A percentile compares a stretch with the other conserved stretches of the same genome.
These are phyloP conservation scores for Pelargonium cotyledonis DNA, from an alignment of 441 rosid species.

Conservation along the genomic window DNA sequence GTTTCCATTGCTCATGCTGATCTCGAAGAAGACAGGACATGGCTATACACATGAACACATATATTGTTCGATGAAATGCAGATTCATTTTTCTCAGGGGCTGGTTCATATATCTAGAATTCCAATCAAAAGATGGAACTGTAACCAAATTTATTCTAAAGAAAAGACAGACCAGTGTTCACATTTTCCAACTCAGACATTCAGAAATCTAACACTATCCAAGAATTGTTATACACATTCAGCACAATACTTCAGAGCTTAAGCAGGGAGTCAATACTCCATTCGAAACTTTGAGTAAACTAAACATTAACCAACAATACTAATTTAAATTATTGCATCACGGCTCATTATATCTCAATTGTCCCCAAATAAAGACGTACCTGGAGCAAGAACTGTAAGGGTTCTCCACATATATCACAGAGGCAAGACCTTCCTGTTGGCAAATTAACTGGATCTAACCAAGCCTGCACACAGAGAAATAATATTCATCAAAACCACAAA, in stretches of 20 bases:
- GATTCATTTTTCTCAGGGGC: slow-evolving; percentile 45
- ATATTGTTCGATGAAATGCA: slow-evolving; percentile 68
- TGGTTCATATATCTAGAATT: slow-evolving; percentile 70
- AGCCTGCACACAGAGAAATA: slow-evolving; percentile 36
- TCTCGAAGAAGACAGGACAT: slow-evolving; percentile 82
- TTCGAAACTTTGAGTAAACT: too few species aligned
- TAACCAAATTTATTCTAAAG: too few species aligned
- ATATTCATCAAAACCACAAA: not conserved
- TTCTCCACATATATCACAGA: slow-evolving; percentile 68
- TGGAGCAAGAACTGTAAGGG: slow-evolving; percentile 78
- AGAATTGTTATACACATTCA: too few species aligned
- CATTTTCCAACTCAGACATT: too few species aligned
- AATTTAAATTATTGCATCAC: too few species aligned
- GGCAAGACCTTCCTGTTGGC: slow-evolving; percentile 52
- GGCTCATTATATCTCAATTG: too few species aligned
- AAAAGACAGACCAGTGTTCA: too few species aligned
- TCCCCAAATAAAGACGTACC: slow-evolving; percentile 25
- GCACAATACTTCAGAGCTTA: too few species aligned
- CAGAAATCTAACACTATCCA: too few species aligned
- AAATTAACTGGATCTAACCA: slow-evolving; percentile 83
- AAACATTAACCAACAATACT: too few species aligned
- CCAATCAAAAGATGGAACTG: slow-evolving; percentile 5
- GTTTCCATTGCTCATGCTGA: slow-evolving; percentile 91
- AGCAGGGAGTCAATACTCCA: too few species aligned
- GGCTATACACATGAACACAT: slow-evolving; percentile 69